Base-by-base conservation (phyloP, 495 filamentous ascomycete genomes). In the Baudoinia panamericana region DNA sequence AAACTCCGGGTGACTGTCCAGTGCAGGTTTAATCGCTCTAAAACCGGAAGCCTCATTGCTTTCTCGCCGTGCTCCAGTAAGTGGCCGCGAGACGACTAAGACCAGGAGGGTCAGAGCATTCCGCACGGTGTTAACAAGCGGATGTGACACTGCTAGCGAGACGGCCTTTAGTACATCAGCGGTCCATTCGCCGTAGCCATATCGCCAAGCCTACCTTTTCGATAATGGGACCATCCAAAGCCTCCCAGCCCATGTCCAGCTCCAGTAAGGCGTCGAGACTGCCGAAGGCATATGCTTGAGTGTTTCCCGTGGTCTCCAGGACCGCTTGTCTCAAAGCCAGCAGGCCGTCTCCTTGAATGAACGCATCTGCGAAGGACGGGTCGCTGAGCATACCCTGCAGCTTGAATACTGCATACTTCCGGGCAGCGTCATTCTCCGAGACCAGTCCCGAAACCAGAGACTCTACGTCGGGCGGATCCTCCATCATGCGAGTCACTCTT, bases 331-430 rank as follows among this genome's bases (percentile, higher is more conserved):
- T 74, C 45, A 99, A 65, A 45, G 84, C 78, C 43, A 72, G 69
- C 32, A 95, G 63, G 6, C 90, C 90, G 30, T 86, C 92, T 44
- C 84, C 81, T 11, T 76, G 71, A 17, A 96, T 93, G 65, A 96
- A 99, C 41, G 88, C 71, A 58, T 96, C 92, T 30, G 90, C 92
- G 57, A 99, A 96, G 34, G 85, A 84, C 3, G 90, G 90, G 58
- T 99, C 92, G 53, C 84, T 84, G 55, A 99, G 93, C 45, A 78
- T 83, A 28, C 75, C 71, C 61, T 99, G 90, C 27, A 99, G 75
- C 62, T 93, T 93, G 72, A 99, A 99, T 43, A 86, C 92, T 10
- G 90, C 90, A 84, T 94, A 95, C 67, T 99, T 99, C 51, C 90
- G 84, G 40, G 84, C 82, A 23, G 83, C 83, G 71, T 96, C 92